Evolutionary conservation across 306 rosid genomes (phyloP).

Genomic region (Luffa aegyptiaca): DNA sequence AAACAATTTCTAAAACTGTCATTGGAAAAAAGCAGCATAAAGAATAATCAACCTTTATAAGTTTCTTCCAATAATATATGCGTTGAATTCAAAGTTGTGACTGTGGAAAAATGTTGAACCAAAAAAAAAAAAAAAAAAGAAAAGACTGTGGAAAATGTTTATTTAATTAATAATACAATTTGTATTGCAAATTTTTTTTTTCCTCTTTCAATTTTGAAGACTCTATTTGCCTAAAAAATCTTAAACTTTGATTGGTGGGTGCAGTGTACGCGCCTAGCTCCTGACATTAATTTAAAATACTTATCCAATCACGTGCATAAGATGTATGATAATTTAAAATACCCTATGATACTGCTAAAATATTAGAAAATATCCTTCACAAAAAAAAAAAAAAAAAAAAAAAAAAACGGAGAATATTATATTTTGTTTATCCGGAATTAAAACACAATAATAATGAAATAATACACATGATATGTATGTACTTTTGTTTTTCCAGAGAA

Average conservation of each 20-base stretch:
- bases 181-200: too few species aligned
- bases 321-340: neutral
- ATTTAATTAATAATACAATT: too few species aligned
- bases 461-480: neutral
- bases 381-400: too few species aligned
- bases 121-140: too few species aligned
- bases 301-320: neutral
- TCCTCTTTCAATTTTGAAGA: neutral
- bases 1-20: neutral
- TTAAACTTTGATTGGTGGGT: neutral
- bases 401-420: too few species aligned
- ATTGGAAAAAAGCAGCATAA: neutral
- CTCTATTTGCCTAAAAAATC: neutral
- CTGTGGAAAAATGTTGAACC: neutral
- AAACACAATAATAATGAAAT: neutral
- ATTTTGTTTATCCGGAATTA: neutral
- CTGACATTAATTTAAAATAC: neutral
- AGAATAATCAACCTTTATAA: neutral
- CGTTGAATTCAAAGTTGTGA: neutral
- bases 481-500: too few species aligned
- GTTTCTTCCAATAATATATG: neutral
- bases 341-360: too few species aligned
- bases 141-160: too few species aligned
- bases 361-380: too few species aligned
- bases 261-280: neutral